Evolutionary conservation across 2,329 filamentous ascomycete genomes (phyloP), one percentile per base, ranked within the genome.

Genomic region (Verticillium longisporum): DNA sequence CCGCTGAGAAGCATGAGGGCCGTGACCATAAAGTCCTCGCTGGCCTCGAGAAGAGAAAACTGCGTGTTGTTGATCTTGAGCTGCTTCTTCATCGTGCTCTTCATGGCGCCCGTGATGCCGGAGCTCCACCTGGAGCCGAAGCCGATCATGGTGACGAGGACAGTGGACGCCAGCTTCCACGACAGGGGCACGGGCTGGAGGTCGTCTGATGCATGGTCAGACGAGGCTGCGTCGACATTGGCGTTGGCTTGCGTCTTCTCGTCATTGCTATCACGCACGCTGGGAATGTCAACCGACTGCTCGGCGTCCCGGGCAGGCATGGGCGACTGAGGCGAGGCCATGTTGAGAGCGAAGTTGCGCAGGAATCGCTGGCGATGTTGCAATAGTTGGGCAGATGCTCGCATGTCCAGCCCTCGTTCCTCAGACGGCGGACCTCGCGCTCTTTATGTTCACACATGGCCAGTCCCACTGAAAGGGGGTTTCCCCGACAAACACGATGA

Each of bases 11-110:
- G 70, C 21, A 87, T 83, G 2, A 87, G 69, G 0, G 78, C 74
- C 0, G 82, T 85, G 14, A 80, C 79, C 80, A 88, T 87, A 77
- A 87, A 88, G 66, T 87, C 79, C 64, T 86, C 81, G 54, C 83
- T 87, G 0, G 84, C 80, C 65, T 85, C 82, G 0, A 88, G 75
- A 0, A 87, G 73, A 0, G 85, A 78, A 66, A 81, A 88, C 65
- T 87, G 79, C 0, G 80, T 80, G 66, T 88, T 88, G 68, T 81
- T 80, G 67, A 88, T 86, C 56, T 80, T 63, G 53, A 87, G 74
- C 75, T 85, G 66, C 76, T 85, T 86, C 64, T 87, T 87, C 32
- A 87, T 69, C 0, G 83, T 86, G 18, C 75, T 83, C 68, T 87
- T 87, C 78, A 87, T 81, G 1, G 84, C 84, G 10, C 81, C 80